A percentile compares a stretch with the other conserved stretches of the same genome.
Evolutionary conservation across 2,329 filamentous ascomycete species (phyloP).

Genomic region (Colletotrichum costaricense): DNA sequence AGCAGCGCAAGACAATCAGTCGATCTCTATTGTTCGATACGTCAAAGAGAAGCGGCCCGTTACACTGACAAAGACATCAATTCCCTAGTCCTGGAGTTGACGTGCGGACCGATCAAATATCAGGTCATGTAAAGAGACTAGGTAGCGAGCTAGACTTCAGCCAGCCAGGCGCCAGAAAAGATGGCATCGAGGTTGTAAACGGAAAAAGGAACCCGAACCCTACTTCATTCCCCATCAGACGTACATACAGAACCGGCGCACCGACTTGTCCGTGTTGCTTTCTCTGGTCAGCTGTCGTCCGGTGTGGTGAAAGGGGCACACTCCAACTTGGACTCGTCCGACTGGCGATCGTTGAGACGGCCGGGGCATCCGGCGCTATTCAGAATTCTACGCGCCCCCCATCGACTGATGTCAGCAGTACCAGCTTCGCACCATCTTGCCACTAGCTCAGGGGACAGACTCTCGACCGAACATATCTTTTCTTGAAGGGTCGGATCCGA

Average conservation of each 20-base stretch:
- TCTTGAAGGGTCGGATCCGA: background rate
- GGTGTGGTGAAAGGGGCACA: background rate
- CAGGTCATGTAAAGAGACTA: background rate
- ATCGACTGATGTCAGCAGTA: background rate
- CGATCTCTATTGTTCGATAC: background rate
- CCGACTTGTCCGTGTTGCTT: background rate
- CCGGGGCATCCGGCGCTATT: background rate
- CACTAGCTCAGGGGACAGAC: conserved; percentile 12
- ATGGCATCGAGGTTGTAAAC: background rate
- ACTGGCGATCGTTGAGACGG: background rate
- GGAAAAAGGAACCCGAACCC: background rate
- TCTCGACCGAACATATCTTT: background rate
- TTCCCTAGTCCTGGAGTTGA: background rate
- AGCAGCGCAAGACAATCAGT: background rate
- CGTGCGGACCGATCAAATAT: background rate
- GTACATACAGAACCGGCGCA: background rate
- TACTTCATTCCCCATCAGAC: background rate
- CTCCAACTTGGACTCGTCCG: background rate
- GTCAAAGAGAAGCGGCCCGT: background rate
- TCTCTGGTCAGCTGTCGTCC: conserved; percentile 2
- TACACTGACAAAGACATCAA: background rate
- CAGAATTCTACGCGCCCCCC: background rate
- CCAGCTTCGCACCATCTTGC: background rate
- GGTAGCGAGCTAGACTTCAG: background rate
- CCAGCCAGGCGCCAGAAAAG: background rate